Evolutionary conservation across 805 yeast genomes (phyloP), one percentile per base, ranked within the genome.

Genomic region (Pichia deserticola): DNA sequence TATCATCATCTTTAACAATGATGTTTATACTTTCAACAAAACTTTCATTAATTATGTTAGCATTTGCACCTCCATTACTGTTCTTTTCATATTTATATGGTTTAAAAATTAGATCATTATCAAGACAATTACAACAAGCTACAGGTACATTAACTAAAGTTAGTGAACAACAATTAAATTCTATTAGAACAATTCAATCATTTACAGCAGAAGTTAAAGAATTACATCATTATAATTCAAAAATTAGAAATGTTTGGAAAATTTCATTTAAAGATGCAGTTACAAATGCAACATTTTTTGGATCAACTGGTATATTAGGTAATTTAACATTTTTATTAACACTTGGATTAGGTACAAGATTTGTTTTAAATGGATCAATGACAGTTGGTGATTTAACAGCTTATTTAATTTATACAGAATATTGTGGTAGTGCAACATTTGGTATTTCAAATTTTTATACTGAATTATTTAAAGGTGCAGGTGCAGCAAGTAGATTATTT

Each of bases 401-500:
- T 41, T 92, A 89, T 67, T 85, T 90, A 84, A 86, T 92, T 86
- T 90, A 90, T 67, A 95, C 97, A 0, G 92, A 89, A 10, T 92
- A 89, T 64, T 87, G 97, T 2, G 98, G 97, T 1, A 75, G 87
- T 40, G 89, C 97, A 0, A 86, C 92, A 57, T 86, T 86, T 68
- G 97, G 98, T 0, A 67, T 92, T 36, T 92, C 96, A 0, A 86
- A 85, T 58, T 92, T 92, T 65, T 92, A 90, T 62, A 84, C 95
- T 2, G 98, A 92, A 64, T 70, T 92, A 51, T 92, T 92, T 95
- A 92, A 92, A 69, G 98, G 97, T 49, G 86, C 93, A 4, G 98
- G 98, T 50, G 97, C 98, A 0, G 95, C 97, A 0, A 85, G 92
- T 44, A 74, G 98, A 53, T 77, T 90, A 44, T 90, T 90, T 69